Evolutionary conservation across 2,329 filamentous ascomycete genomes (phyloP), one percentile per base, ranked within the genome.

Genomic region (Xylariaceae sp.): DNA sequence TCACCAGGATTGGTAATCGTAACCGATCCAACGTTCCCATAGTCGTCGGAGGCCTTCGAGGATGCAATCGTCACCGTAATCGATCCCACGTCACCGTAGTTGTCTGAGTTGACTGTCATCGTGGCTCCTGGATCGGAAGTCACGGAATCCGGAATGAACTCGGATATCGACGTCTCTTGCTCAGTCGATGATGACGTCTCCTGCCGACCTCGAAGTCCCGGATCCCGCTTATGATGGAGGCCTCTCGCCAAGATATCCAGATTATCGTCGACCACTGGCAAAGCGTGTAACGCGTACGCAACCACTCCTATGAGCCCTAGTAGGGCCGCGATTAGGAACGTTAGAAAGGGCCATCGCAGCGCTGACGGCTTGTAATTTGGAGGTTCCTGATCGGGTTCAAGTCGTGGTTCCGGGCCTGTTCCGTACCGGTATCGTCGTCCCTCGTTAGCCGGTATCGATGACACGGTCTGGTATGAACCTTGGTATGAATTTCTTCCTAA

Each of bases 321-420:
- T 24, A 54, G 19, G 26, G 43, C 30, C 24, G 34, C 6, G 18
- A 54, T 31, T 18, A 54, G 39, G n/a, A 19, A 19, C 4, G 19
- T 39, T 15, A 54, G 22, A 39, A 54, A 54, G 19, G 51, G 49
- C 49, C 51, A 54, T 45, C 45, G 35, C 15, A 51, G 22, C 4
- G 49, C 48, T 7, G 44, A 51, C 6, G 51, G 51, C 19, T 49
- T 51, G 37, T 54, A 52, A 30, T 54, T 51, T 18, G 49, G 51
- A 26, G 39, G 36, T 26, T 49, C 40, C 17, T 40, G 44, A 28
- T 46, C 42, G 24, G 43, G 28, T 17, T 34, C 29, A 7, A 37
- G 38, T 18, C 36, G 18, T 17, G 45, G 12, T 43, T 37, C 22
- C 35, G 13, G 35, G n/a, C 2, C 17, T n/a, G n/a, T n/a, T n/a